These are phyloP conservation scores for Teunomyces funiuensis DNA, from an alignment of 805 yeast species.

Conservation along the genomic window DNA sequence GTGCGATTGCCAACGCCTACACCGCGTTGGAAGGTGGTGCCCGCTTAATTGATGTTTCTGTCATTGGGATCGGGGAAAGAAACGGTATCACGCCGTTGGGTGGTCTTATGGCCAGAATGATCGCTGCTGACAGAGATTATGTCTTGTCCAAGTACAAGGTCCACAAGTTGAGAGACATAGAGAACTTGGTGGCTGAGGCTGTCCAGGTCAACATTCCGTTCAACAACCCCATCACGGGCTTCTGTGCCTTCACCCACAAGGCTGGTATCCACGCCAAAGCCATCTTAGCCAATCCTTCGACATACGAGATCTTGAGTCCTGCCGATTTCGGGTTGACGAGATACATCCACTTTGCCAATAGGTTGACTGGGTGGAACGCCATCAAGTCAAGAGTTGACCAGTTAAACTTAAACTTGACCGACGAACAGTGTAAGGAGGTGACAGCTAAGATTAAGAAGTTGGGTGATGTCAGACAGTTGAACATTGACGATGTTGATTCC, in stretches of 20 bases:
- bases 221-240: conserved; percentile 98
- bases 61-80: conserved; percentile 97
- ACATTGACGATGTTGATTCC: conserved; percentile 96
- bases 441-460: conserved; percentile 88
- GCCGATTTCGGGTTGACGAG: conserved; percentile 93
- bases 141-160: conserved; percentile 91
- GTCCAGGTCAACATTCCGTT: conserved; percentile 96
- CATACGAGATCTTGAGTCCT: conserved; percentile 96
- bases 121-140: conserved; percentile 96
- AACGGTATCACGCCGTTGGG: conserved; percentile 98
- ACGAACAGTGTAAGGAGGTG: conserved; percentile 92
- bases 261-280: conserved; percentile 99
- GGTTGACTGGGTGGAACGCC: conserved; percentile 99
- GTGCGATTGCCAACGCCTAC: conserved; percentile 98
- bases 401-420: conserved; percentile 83
- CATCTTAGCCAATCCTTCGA: conserved; percentile 95
- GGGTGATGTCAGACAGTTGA: conserved; percentile 93
- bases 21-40: conserved; percentile 99
- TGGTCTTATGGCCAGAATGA: conserved; percentile 98
- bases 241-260: conserved; percentile 99
- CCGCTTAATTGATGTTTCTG: conserved; percentile 88
- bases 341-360: conserved; percentile 96
- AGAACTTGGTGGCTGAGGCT: conserved; percentile 93
- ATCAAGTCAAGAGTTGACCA: conserved; percentile 98
- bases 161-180: conserved; percentile 93